Base-by-base conservation (phyloP, 2,329 filamentous ascomycete genomes). In the Stachybotrys elegans region DNA sequence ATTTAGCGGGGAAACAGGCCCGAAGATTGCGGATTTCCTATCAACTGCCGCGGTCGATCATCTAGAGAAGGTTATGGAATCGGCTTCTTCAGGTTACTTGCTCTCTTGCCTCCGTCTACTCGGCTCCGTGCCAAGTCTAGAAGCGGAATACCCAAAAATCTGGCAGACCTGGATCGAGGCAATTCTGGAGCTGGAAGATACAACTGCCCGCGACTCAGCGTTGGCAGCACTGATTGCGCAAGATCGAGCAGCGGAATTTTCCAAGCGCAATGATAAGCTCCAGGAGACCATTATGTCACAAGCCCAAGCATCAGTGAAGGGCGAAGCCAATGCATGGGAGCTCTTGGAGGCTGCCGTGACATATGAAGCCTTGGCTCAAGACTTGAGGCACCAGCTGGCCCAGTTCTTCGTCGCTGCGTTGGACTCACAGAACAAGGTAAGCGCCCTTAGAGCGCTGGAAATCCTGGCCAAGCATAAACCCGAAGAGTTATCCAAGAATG, bases 41-140 rank as follows among this genome's bases (percentile, higher is more conserved):
- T 60, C 63, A 2, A 50, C 53, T 1, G 79, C 86, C 34, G 63
- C 85, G 5, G 62, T 70, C 17, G 67, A 78, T 1, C 69, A 83
- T 48, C 68, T 85, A 13, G 68, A 76, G 0, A 65, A 69, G 2
- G 66, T 93, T 14, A 65, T 91, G 3, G 64, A 75, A 2, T 90
- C 88, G 0, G 79, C 86, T 0, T 91, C 88, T 1, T 78, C 80
- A 0, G 63, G 76, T 2, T 76, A 83, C 41, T 62, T 95, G 0
- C 68, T 90, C 7, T 77, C 82, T 1, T 79, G 82, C 11, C 68
- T 95, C 0, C 75, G 82, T 39, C 62, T 75, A 1, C 68, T 83
- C 32, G 73, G 75, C 2, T 59, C 68, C 22, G 66, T 70, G 14
- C 62, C 63, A 31, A 66, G 54, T 43, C 68, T 61, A 44, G 58